Conservation (phyloP, 2,329 filamentous ascomycete genomes). For the Triangularia setosa region DNA sequence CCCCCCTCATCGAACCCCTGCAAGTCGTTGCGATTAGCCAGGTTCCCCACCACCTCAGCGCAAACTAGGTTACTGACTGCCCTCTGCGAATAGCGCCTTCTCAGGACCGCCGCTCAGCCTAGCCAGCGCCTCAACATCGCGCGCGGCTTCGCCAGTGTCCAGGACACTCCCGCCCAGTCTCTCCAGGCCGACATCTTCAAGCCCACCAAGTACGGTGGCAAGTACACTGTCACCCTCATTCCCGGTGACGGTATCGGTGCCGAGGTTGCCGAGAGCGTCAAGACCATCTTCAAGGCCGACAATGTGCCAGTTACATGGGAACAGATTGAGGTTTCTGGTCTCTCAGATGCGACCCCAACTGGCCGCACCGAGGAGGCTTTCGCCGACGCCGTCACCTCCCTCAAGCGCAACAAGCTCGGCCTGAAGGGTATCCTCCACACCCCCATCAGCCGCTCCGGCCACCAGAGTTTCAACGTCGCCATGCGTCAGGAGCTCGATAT, state of each 20-base stretch:
- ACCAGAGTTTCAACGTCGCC: constrained; percentile 99
- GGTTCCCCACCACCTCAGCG: constrained; percentile 9
- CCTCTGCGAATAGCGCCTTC: constrained; percentile 43
- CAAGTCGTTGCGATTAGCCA: not conserved
- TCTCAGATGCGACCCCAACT: constrained; percentile 66
- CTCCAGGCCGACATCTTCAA: constrained; percentile 96
- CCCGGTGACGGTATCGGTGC: constrained; percentile 98
- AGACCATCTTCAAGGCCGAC: constrained; percentile 99
- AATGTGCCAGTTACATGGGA: constrained; percentile 99
- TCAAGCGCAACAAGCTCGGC: constrained; percentile 97
- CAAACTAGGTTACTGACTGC: constrained; percentile 26
- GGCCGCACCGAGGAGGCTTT: constrained; percentile 93
- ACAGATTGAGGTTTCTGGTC: constrained; percentile 90
- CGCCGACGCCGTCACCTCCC: constrained; percentile 88
- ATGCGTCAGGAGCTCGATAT: constrained; percentile 99
- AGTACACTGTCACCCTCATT: constrained; percentile 98
- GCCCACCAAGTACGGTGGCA: constrained; percentile 97
- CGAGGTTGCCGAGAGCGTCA: constrained; percentile 96
- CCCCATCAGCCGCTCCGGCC: constrained; percentile 90
- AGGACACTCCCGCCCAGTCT: constrained; percentile 54
- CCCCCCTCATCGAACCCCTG: not conserved
- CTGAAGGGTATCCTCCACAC: constrained; percentile 99
- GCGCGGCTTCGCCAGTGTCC: constrained; percentile 71
- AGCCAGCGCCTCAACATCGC: constrained; percentile 36
- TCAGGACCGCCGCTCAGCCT: constrained; percentile 46